These are phyloP conservation scores for Russula sp. DNA, from an alignment of 768 basidiomycete genomes.

Conservation along the genomic window DNA sequence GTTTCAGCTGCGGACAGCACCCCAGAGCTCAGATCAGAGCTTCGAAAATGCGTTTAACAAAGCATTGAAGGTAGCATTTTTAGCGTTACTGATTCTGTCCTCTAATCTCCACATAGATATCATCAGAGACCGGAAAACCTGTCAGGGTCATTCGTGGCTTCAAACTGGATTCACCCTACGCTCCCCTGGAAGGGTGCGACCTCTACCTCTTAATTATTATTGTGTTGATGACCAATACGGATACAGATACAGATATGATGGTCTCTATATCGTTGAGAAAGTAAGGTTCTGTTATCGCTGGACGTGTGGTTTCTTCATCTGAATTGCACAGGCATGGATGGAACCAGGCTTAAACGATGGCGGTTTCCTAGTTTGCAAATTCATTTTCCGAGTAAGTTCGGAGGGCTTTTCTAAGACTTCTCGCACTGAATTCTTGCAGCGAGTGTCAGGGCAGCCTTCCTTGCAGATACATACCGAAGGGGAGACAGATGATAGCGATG, in stretches of 20 bases:
- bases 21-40: conserved; percentile 75
- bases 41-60: conserved; percentile 71
- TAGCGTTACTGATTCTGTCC: background rate
- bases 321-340: conserved; percentile 52
- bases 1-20: conserved; percentile 74
- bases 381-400: conserved; percentile 61
- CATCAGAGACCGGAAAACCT: conserved; percentile 73
- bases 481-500: background rate
- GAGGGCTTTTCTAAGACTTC: background rate
- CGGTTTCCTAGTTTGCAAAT: conserved; percentile 80
- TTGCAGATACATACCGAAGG: background rate
- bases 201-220: background rate
- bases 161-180: conserved; percentile 65
- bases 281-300: conserved; percentile 29
- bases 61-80: conserved; percentile 46
- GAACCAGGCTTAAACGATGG: conserved; percentile 61
- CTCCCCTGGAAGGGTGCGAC: conserved; percentile 67
- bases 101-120: conserved; percentile 38
- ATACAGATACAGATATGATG: conserved; percentile 81
- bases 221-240: background rate
- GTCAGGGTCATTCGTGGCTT: conserved; percentile 83
- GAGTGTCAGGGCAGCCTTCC: conserved; percentile 48
- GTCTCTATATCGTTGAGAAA: conserved; percentile 74
- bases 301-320: background rate
- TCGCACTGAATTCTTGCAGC: conserved; percentile 30